Base-by-base conservation (phyloP, 441 rosid species). In the Omphalea diandra region DNA sequence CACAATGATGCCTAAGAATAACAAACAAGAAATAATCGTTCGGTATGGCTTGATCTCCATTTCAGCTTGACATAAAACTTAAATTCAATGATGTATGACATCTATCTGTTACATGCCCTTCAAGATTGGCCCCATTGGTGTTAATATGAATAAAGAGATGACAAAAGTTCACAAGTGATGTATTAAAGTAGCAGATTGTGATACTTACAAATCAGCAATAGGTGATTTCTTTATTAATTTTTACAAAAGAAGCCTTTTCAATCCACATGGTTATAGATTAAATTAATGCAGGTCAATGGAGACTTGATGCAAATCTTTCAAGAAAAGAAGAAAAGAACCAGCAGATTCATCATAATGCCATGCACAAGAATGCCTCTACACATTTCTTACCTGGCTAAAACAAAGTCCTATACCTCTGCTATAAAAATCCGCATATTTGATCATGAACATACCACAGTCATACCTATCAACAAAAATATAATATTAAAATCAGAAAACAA, bases 381-480 rank as follows among this genome's bases (percentile, higher is more conserved):
- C 11, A 41, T 57, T 57, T 64, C 77, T 77, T 77, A 89, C 99
- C 96, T 95, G 98, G 81, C 79, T 73, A 73, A 93, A 95, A 72
- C 90, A 86, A 72, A 95, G 93, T 26, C 62, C 79, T 10, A 89
- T 66, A 32, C 88, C 95, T 84, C 97, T 80, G 85, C 96, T 83
- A 68, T 82, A 90, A 65, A 90, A 92, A 79, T 95, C 98, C 0
- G 87, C 85, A 77, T 90, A 94, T 73, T 94, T 92, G 75, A 92
- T 84, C 99, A 94, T 92, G 82, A 94, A 94, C 83, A 92, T 78
- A 38, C 97, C 97, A 43, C 99, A 92, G 70, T 95, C 99, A 71
- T 76, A 95, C 84, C 99, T 95, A 84, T 9, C 71, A 29, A 76
- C 4, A 76, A 55, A 49, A 76, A 73, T 4, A 35, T 11, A 24